Base-by-base conservation (phyloP, 768 basidiomycete genomes). In the Omphalotus guepiniiformis region DNA sequence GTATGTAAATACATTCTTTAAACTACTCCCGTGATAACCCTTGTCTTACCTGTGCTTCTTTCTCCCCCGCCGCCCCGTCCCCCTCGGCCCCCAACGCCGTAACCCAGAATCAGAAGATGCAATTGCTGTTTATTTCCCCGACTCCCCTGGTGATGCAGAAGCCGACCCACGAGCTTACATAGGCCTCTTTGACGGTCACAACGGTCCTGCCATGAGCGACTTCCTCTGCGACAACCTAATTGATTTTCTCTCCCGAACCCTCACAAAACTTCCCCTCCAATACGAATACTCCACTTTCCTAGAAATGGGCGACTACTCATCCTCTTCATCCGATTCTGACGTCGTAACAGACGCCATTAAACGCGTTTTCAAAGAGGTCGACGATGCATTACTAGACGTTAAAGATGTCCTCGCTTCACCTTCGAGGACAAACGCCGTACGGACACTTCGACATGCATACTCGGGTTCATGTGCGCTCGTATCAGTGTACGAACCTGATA, bases 381-480 rank as follows among this genome's bases (percentile, higher is more conserved):
- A 78, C 51, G 59, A 74, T 39, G 58, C 63, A n/a, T 61, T 76
- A 6, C 68, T 73, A 2, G 55, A 68, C n/a, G 59, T 63, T 16
- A 53, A 60, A 1, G 58, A 42, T 15, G 65, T 60, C 12, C 52
- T 68, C 39, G 41, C 58, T 11, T 43, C 57, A 26, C 28, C 47
- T 26, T 63, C 68, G 3, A 60, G 56, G 32, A 47, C 53, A 26
- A 53, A 59, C 4, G 68, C 63, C 1, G 54, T 62, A 16, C 48
- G 54, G 0, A 23, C 67, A 9, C 65, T 75, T 6, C 57, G 58
- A 9, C 57, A 58, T 9, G 71, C 71, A 0, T 58, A 63, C 19
- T 46, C 69, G 2, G 73, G 73, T 8, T 69, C 73, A 1, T 74
- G 73, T 52, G 75, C 75, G 0, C 50, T 77, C 12, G 57, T 78